A percentile compares a stretch with the other conserved stretches of the same genome.
Evolutionary conservation across 31 red algal species (phyloP).

Genomic region (Odonthalia washingtoniensis): DNA sequence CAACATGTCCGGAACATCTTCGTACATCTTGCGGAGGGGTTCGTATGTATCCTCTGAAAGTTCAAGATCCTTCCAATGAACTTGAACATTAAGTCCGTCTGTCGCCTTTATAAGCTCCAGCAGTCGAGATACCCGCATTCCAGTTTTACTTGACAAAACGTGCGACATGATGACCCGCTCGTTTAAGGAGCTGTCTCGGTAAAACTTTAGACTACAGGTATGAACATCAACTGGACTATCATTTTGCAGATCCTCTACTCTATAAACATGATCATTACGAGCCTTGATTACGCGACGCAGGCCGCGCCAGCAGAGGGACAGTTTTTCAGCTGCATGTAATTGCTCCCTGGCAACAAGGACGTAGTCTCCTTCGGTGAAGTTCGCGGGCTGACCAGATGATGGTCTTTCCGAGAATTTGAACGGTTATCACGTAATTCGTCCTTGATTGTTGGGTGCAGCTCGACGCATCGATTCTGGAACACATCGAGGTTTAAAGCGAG

Average conservation of each 20-base stretch:
- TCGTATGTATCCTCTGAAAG: neutral
- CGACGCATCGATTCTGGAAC: too few relatives aligned
- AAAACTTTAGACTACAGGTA: neutral
- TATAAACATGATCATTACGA: neutral
- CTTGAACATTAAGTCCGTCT: neutral
- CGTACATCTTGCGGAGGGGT: slow-evolving; percentile 6
- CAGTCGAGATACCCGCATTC: neutral
- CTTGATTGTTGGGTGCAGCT: too few relatives aligned
- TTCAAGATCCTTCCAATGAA: neutral
- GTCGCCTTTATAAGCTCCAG: neutral
- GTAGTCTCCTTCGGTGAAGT: too few relatives aligned
- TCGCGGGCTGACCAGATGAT: too few relatives aligned
- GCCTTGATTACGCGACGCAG: neutral
- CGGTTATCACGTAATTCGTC: too few relatives aligned
- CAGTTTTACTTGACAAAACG: neutral
- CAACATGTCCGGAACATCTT: neutral
- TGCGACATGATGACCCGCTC: neutral
- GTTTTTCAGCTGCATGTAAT: neutral
- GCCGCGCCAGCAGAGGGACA: neutral
- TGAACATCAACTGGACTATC: neutral
- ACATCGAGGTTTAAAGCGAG: too few relatives aligned
- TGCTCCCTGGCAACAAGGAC: neutral
- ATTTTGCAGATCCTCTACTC: neutral
- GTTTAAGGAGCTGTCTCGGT: neutral
- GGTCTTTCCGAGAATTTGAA: too few relatives aligned